Evolutionary conservation across 2,329 filamentous ascomycete species (phyloP).

Genomic region (Lasiodiplodia gonubiensis): DNA sequence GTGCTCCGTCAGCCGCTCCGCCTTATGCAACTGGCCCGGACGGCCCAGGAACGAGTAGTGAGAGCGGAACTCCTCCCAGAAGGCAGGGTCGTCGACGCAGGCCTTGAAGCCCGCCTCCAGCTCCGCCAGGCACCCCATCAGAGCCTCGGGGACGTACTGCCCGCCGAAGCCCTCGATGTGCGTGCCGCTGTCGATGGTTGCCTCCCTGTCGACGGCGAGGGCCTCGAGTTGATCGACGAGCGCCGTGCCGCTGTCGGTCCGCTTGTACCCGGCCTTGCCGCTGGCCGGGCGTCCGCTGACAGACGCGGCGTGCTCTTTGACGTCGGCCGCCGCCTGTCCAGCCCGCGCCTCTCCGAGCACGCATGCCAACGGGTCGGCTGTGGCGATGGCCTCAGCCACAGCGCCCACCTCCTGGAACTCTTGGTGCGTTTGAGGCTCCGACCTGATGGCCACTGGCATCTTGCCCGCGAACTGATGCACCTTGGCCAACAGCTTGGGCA

Average conservation of each 20-base stretch:
- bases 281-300: conserved; percentile 74
- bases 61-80: conserved; percentile 95
- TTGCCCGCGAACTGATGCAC: conserved; percentile 93
- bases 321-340: conserved; percentile 45
- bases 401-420: conserved; percentile 86
- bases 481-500: conserved; percentile 79
- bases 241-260: conserved; percentile 60
- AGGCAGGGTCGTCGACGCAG: conserved; percentile 82
- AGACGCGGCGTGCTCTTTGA: neutral
- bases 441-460: conserved; percentile 89
- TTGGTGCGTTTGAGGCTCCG: conserved; percentile 92
- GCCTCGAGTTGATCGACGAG: conserved; percentile 79
- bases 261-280: conserved; percentile 46
- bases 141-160: conserved; percentile 94
- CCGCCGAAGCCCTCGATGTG: conserved; percentile 87
- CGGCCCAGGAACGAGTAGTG: conserved; percentile 98
- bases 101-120: conserved; percentile 89
- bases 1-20: conserved; percentile 84
- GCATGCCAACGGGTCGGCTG: conserved; percentile 92
- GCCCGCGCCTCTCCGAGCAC: conserved; percentile 72
- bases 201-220: conserved; percentile 65
- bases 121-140: conserved; percentile 95
- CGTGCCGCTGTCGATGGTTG: neutral
- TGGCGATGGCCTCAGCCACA: conserved; percentile 91
- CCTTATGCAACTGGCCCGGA: conserved; percentile 87